Conservation (phyloP, 495 filamentous ascomycete species). For the Neurospora sp. region DNA sequence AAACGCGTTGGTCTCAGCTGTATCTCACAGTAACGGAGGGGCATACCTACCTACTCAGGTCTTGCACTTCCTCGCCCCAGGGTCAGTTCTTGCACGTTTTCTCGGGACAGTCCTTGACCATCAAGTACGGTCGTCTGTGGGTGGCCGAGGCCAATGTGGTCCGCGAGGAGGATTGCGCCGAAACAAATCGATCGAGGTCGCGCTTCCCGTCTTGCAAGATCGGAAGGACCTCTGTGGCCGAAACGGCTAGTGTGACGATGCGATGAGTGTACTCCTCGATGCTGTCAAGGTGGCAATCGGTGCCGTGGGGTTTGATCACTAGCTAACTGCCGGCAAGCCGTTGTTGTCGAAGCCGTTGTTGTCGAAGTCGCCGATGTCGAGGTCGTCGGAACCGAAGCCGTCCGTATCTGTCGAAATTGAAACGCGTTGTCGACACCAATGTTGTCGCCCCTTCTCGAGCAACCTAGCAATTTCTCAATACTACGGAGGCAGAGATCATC, state of each 20-base stretch:
- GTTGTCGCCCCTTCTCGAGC: neutral
- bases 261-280: neutral
- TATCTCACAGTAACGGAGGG: neutral
- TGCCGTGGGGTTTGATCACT: neutral
- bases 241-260: neutral
- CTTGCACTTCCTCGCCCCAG: conserved; percentile 22
- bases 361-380: neutral
- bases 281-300: neutral
- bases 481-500: neutral
- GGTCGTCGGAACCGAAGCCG: too few species aligned
- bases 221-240: neutral
- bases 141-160: neutral
- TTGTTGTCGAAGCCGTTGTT: neutral
- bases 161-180: neutral
- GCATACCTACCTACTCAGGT: conserved; percentile 43
- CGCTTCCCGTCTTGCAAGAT: neutral
- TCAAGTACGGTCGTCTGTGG: neutral
- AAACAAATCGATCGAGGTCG: neutral
- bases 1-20: neutral
- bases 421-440: neutral
- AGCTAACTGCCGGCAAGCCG: neutral
- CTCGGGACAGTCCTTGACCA: conserved; percentile 55
- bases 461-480: neutral
- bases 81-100: conserved; percentile 68
- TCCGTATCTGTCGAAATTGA: neutral